These are phyloP conservation scores for Blastocystis sp. DNA, from an alignment of 352 stramenopile genomes.

Conservation along the genomic window DNA sequence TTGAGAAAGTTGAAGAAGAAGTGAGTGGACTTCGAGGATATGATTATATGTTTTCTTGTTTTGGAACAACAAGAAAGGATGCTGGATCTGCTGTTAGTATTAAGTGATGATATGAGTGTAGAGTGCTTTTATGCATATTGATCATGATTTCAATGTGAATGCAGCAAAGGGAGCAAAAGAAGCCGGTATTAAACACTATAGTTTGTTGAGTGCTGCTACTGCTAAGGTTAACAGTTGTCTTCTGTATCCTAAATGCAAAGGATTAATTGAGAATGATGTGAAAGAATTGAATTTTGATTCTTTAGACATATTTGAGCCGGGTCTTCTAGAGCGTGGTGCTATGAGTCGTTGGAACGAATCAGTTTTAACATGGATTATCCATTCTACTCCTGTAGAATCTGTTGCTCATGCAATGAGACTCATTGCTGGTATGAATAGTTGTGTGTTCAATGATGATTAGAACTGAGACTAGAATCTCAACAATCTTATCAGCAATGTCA, in stretches of 20 bases:
- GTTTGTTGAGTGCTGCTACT: not conserved
- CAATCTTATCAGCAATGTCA: too few relatives aligned
- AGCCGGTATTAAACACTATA: not conserved
- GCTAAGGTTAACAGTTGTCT: not conserved
- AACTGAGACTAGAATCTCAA: too few relatives aligned
- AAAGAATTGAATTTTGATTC: not conserved
- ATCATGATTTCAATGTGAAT: constrained; percentile 2
- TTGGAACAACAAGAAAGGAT: not conserved
- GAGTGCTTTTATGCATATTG: constrained; percentile 6
- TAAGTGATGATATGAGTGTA: not conserved
- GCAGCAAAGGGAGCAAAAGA: not conserved
- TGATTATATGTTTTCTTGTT: not conserved
- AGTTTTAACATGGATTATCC: not conserved
- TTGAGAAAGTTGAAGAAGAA: not conserved
- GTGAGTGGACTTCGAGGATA: not conserved
- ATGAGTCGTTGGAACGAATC: not conserved
- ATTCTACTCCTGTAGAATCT: not conserved
- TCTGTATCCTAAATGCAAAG: not conserved
- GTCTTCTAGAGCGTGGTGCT: not conserved
- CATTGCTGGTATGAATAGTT: not conserved
- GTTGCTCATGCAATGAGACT: not conserved
- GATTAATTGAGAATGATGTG: not conserved
- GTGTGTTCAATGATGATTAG: too few relatives aligned
- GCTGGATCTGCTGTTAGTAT: not conserved
- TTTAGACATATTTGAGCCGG: not conserved